Percentiles rank a stretch among this genome's conserved stretches.
These are phyloP conservation scores for Stentor roeselii DNA, from an alignment of 73 alveolate genomes.

Conservation along the genomic window DNA sequence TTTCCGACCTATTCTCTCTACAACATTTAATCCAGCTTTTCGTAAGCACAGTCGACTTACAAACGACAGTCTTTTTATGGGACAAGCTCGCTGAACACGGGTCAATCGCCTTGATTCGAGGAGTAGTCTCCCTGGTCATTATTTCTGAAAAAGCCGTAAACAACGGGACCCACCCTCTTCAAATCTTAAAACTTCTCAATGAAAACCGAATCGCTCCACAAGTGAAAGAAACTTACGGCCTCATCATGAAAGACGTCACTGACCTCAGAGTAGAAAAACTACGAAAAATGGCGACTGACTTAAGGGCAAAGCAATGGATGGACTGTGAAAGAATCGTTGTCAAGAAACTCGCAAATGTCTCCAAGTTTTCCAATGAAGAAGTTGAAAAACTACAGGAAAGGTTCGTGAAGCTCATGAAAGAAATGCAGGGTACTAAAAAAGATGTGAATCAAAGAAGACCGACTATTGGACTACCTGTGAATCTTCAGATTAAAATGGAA, in stretches of 20 bases:
- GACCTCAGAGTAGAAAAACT: background rate
- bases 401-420: background rate
- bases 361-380: constrained; percentile 15
- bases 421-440: background rate
- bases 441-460: background rate
- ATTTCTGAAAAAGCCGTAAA: constrained; percentile 20
- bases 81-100: background rate
- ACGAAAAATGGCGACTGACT: background rate
- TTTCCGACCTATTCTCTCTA: background rate
- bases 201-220: constrained; percentile 17
- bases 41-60: constrained; percentile 19
- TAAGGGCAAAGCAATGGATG: constrained; percentile 16
- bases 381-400: background rate
- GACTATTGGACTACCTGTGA: background rate
- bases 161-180: constrained; percentile 8
- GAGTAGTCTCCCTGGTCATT: background rate
- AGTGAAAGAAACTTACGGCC: background rate
- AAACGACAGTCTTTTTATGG: constrained; percentile 19
- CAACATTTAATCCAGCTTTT: constrained; percentile 1
- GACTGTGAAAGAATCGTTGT: background rate
- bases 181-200: background rate
- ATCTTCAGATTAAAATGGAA: background rate
- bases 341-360: constrained; percentile 8
- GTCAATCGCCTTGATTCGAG: constrained; percentile 14
- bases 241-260: background rate